Evolutionary conservation across 148 eudicot species (phyloP).

Genomic region (Persicaria tinctoria): DNA sequence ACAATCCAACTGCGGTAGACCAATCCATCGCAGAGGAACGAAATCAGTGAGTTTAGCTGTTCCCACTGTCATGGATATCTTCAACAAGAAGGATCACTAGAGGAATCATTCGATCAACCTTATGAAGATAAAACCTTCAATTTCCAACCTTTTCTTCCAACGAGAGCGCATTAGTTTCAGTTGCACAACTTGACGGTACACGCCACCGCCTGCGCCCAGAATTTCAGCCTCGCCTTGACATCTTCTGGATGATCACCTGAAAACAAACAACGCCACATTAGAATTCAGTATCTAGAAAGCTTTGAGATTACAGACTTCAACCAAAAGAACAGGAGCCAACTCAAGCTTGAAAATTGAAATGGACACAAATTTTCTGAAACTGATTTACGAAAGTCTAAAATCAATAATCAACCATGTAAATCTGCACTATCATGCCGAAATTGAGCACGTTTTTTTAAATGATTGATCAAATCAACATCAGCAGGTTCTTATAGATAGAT

Average conservation of each 20-base stretch:
- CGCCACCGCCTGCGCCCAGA: slow-evolving; percentile 72
- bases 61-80: slow-evolving; percentile 1
- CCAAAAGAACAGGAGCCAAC: too few relatives aligned
- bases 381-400: too few relatives aligned
- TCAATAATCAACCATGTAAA: not conserved
- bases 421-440: not conserved
- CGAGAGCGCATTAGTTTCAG: slow-evolving; percentile 19
- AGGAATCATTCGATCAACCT: not conserved
- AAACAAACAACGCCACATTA: not conserved
- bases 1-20: not conserved
- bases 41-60: too few relatives aligned
- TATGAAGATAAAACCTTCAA: not conserved
- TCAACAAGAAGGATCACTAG: slow-evolving; percentile 9
- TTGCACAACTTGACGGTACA: slow-evolving; percentile 61
- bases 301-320: too few relatives aligned
- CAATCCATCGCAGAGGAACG: too few relatives aligned
- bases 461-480: not conserved
- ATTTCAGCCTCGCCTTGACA: slow-evolving; percentile 66
- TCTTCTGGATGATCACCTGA: slow-evolving; percentile 69
- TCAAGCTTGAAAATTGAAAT: too few relatives aligned
- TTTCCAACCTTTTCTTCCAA: slow-evolving; percentile 10
- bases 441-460: not conserved
- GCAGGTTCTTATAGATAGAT: not conserved
- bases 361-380: too few relatives aligned
- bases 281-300: not conserved